Evolutionary conservation across 2,329 filamentous ascomycete genomes (phyloP), one percentile per base, ranked within the genome.

Genomic region (Onygenales sp.): DNA sequence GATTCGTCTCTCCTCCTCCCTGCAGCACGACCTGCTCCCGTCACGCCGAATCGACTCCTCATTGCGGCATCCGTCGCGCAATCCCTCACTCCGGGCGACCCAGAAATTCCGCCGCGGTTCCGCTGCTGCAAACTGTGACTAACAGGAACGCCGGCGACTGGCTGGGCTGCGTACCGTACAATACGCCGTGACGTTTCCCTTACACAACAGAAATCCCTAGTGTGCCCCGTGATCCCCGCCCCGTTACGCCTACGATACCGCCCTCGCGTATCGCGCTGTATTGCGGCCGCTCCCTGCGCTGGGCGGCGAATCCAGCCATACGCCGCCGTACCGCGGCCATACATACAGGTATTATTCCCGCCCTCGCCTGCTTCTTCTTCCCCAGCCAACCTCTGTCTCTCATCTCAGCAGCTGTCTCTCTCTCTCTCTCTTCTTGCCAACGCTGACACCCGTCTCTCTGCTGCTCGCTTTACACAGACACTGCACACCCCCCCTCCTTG

Each of bases 131-230:
- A 43, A 37, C 32, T 52, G 49, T 52, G 49, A 52, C 49, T 52
- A 52, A 52, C 42, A 52, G 49, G 17, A 52, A 45, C 53, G 51
- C 46, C 51, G 56, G 51, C 53, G 54, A 60, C 58, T 59, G 56
- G 43, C 10, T 4, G 44, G 14, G 6, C 10, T 46, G 21, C 21
- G 21, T 27, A 27, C 21, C 21, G 21, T 27, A 27, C 21, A 27
- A 27, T 27, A 27, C 21, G 7, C 43, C 32, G 33, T 14, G 14
- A 5, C 14, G 37, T 39, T 55, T 64, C 66, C 61, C 58, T 64
- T 68, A 65, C 67, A 66, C 68, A 67, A 68, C 64, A 66, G 64
- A 34, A 47, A 34, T 34, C 27, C 13, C 32, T 34, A 32, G 7
- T 21, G 45, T 37, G 45, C 21, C 45, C 45, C 45, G 45, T 47